These are phyloP conservation scores for Sporobolomyces roseus DNA, from an alignment of 768 basidiomycete species.

Conservation along the genomic window DNA sequence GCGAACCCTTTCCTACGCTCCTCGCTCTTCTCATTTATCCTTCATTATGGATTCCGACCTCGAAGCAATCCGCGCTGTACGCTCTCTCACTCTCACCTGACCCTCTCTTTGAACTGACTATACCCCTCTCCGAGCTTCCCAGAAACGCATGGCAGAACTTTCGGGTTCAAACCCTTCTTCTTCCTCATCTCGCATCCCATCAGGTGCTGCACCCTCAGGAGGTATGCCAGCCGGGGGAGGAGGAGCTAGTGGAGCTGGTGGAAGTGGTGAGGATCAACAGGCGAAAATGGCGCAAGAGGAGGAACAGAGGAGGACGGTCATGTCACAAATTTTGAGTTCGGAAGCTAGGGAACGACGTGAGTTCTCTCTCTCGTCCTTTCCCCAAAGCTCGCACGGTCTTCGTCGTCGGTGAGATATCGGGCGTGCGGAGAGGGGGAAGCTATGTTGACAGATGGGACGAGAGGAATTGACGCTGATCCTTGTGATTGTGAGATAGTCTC, in stretches of 20 bases:
- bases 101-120: too few relatives aligned
- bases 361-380: too few relatives aligned
- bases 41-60: slow-evolving; percentile 50
- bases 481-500: slow-evolving; percentile 58
- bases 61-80: slow-evolving; percentile 54
- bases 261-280: slow-evolving; percentile 52
- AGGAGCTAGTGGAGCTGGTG: slow-evolving; percentile 19
- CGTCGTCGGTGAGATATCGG: too few relatives aligned
- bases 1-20: background rate
- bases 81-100: background rate
- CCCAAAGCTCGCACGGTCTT: too few relatives aligned
- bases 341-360: slow-evolving; percentile 76
- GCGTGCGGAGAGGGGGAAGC: too few relatives aligned
- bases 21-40: background rate
- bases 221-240: slow-evolving; percentile 25
- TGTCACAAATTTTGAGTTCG: slow-evolving; percentile 70
- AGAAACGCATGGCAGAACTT: slow-evolving; percentile 51
- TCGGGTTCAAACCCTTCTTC: slow-evolving; percentile 42
- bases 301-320: slow-evolving; percentile 68
- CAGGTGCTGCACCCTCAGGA: slow-evolving; percentile 20
- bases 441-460: too few relatives aligned
- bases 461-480: too few relatives aligned
- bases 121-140: background rate
- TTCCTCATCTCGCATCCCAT: slow-evolving; percentile 13
- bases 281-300: slow-evolving; percentile 61